Conservation (phyloP, 2,329 filamentous ascomycete species). For the Fusarium lateritium region DNA sequence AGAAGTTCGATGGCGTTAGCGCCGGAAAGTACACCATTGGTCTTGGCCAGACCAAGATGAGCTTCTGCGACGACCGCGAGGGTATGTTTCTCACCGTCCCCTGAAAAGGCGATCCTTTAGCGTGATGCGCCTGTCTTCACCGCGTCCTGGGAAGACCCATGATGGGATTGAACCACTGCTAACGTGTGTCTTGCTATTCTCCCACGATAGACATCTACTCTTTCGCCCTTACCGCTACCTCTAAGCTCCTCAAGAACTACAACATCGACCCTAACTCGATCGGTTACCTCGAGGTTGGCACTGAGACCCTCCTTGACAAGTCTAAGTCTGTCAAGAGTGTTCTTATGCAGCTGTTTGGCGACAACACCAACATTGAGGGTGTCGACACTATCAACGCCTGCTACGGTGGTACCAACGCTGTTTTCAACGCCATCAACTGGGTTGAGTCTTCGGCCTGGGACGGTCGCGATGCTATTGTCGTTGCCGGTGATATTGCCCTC, state of each 20-base stretch:
- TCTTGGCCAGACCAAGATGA: conserved; percentile 92
- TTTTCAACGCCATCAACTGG: conserved; percentile 90
- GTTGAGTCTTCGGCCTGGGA: conserved; percentile 90
- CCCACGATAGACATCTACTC: conserved; percentile 83
- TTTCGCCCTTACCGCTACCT: conserved; percentile 82
- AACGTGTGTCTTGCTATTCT: conserved; percentile 16
- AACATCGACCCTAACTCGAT: conserved; percentile 83
- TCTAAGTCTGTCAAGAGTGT: conserved; percentile 93
- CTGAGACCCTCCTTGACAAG: conserved; percentile 89
- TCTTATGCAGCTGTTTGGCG: conserved; percentile 87
- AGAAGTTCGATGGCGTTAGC: conserved; percentile 88
- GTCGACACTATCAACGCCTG: conserved; percentile 88
- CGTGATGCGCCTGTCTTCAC: conserved; percentile 23
- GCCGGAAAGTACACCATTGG: conserved; percentile 92
- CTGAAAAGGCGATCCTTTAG: conserved; percentile 18
- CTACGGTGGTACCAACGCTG: conserved; percentile 88
- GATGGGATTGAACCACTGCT: conserved; percentile 29
- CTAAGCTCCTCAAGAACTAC: conserved; percentile 86
- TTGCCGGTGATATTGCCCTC: conserved; percentile 86
- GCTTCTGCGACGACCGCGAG: conserved; percentile 91
- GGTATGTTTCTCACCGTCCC: conserved; percentile 63
- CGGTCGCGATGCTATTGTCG: conserved; percentile 83
- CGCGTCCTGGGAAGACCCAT: conserved; percentile 5
- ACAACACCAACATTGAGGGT: conserved; percentile 88
- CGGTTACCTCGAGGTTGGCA: conserved; percentile 87